Evolutionary conservation across 495 filamentous ascomycete genomes (phyloP).

Genomic region (Xylaria cubensis): DNA sequence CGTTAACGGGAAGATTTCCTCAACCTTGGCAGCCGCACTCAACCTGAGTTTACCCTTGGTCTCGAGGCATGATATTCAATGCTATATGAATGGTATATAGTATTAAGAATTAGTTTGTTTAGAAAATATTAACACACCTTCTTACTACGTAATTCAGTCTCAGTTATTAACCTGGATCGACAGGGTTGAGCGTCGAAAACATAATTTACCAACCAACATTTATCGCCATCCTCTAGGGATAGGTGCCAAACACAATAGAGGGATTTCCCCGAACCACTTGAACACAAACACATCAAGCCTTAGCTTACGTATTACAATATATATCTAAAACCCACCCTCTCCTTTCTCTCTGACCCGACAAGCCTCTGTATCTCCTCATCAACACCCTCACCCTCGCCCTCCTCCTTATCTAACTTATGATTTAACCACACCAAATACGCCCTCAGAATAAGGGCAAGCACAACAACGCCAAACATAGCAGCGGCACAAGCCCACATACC

Average conservation of each 20-base stretch:
- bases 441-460: conserved; percentile 63
- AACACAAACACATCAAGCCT: not conserved
- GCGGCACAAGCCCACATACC: conserved; percentile 72
- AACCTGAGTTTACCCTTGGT: too few relatives aligned
- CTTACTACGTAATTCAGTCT: not conserved
- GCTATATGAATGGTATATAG: too few relatives aligned
- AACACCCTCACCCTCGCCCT: conserved; percentile 25
- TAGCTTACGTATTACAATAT: conserved; percentile 37
- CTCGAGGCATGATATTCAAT: too few relatives aligned
- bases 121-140: too few relatives aligned
- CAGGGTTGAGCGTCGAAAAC: not conserved
- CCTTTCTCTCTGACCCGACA: conserved; percentile 22
- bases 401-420: conserved; percentile 54
- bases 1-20: too few relatives aligned
- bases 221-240: not conserved
- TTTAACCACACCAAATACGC: conserved; percentile 65
- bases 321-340: conserved; percentile 42
- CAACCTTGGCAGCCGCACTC: too few relatives aligned
- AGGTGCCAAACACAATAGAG: not conserved
- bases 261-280: not conserved
- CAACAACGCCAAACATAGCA: conserved; percentile 69
- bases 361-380: conserved; percentile 33
- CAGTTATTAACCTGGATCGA: not conserved
- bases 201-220: not conserved
- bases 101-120: too few relatives aligned